Evolutionary conservation across 2,329 filamentous ascomycete genomes (phyloP), one percentile per base, ranked within the genome.

Genomic region (Claviceps spartinae): DNA sequence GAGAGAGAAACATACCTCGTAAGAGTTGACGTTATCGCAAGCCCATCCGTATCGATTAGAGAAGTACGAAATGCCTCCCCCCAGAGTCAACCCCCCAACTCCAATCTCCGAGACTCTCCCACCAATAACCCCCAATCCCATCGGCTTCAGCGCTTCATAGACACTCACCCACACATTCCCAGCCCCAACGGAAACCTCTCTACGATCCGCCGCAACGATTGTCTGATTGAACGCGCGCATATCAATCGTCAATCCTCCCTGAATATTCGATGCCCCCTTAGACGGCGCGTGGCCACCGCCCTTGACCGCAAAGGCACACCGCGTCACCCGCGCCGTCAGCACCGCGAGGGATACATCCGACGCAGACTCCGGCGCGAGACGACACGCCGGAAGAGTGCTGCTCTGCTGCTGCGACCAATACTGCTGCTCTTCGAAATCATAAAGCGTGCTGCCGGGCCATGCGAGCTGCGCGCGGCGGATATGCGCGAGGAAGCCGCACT

Each of bases 201-300:
- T 55, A 4, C 48, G 51, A 14, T 61, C 57, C 16, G 45, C 41
- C 5, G 55, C 56, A 37, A 61, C 38, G 16, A 44, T 38, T 30
- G 65, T 52, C 36, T 59, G 42, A 24, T 61, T 62, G 20, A 64
- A 56, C 13, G 51, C 30, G 20, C 47, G 45, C 26, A 65, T 53
- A 42, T 65, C 62, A 30, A 66, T 57, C 4, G 61, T 61, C 49
- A 66, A 47, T 36, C 62, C 64, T 20, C 54, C 57, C 7, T 61
- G 44, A 37, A 63, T 61, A 44, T 61, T 65, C 11, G 59, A 64
- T 2, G 58, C 56, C 6, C 61, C 62, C 2, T 57, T 50, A 47
- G 63, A 64, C 5, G 62, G 53, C 2, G 61, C 57, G 38, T 68
- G 66, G n/a, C 65, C 67, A 36, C 64, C 65, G 14, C 61, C 60